phyloP scores from a whole-genome alignment of 176 grass and related monocot species.

The Ensete glaucum region DNA sequence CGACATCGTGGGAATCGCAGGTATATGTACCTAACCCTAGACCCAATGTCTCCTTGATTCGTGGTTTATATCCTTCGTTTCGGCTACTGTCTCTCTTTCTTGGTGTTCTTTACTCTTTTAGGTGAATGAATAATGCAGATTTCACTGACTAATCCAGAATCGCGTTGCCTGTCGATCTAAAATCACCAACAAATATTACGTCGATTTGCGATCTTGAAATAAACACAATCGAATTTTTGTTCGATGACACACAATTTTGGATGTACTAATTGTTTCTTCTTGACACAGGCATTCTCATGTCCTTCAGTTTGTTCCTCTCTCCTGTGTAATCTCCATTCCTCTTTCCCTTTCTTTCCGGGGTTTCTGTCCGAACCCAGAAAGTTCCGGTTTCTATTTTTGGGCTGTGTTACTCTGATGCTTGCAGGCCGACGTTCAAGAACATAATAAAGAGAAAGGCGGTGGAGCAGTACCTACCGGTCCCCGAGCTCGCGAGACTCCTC shows the following conservation, averaged over 20 bases:
- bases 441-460: conserved; percentile 48
- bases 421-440: conserved; percentile 48
- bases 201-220: too few species aligned
- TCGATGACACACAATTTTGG: too few species aligned
- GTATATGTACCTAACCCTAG: background rate
- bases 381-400: too few species aligned
- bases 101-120: background rate
- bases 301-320: conserved; percentile 72
- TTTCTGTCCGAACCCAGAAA: background rate
- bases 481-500: conserved; percentile 79
- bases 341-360: background rate
- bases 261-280: background rate
- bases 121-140: too few species aligned
- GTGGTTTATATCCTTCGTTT: background rate
- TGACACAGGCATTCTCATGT: conserved; percentile 50
- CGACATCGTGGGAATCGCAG: background rate
- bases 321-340: conserved; percentile 35
- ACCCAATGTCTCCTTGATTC: background rate
- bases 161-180: too few species aligned
- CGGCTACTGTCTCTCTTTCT: background rate
- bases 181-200: too few species aligned
- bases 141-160: too few species aligned
- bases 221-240: too few species aligned
- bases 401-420: background rate
- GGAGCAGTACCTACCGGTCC: conserved; percentile 57